Base-by-base conservation (phyloP, 2,329 filamentous ascomycete species). In the Passalora sequoiae region DNA sequence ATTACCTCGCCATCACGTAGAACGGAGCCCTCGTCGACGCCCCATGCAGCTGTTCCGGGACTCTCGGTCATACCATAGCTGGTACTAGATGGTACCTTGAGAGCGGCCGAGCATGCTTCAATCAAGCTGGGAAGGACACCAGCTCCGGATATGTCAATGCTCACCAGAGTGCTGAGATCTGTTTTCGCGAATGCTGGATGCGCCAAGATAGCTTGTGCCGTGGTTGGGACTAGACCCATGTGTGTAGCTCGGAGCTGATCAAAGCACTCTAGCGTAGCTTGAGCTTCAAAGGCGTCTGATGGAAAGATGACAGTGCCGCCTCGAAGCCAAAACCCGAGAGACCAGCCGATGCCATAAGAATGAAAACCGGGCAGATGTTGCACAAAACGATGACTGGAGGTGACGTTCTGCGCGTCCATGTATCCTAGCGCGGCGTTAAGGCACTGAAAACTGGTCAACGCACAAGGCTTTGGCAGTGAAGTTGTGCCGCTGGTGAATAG, bases 401-500 rank as follows among this genome's bases (percentile, higher is more conserved):
- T 46, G 33, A 63, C 47, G 27, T 60, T 57, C 32, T 57, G 58
- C 17, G 53, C 47, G 38, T 58, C 54, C 40, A 49, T 55, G 29
- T 55, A 54, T 9, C 52, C 57, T 16, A 59, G 30, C 1, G 67
- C 65, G 6, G 66, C 58, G 43, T 69, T 72, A 21, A 58, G 49
- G 50, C 65, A 62, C 48, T 57, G 54, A 19, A 54, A 56, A 46
- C 58, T 61, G 4, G 67, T 69, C 46, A 72, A 65, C 10, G 62
- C 60, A 44, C 70, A 73, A 36, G 66, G 70, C 51, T 75, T 75
- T 4, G 72, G 69, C 0, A 65, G 55, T 4, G 68, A 69, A 0
- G 70, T 73, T n/a, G 71, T 75, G 15, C 72, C 72, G 49, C 70
- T 73, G 15, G 71, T 74, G 55, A 74, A 74, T 22, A 73, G 59